Percentiles rank a stretch among this genome's conserved stretches.
Conservation (phyloP, 108 stramenopile species). For the Nannochloropsis granulata region DNA sequence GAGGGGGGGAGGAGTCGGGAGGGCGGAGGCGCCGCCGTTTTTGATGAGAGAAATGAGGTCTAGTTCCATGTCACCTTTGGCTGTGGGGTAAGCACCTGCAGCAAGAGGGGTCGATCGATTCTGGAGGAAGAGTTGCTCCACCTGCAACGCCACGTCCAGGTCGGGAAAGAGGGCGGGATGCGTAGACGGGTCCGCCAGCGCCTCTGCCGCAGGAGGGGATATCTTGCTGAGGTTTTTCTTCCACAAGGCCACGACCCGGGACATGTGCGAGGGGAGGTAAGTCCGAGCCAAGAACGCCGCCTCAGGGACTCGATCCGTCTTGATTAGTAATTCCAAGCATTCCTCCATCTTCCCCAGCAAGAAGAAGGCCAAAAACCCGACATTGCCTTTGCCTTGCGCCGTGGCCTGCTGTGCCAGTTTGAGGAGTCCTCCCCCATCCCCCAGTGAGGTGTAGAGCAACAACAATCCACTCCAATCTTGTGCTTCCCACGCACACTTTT, state of each 20-base stretch:
- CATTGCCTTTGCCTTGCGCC: constrained; percentile 68
- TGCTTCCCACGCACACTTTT: constrained; percentile 68
- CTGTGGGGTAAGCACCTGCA: not conserved
- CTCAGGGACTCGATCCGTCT: constrained; percentile 80
- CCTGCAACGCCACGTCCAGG: constrained; percentile 69
- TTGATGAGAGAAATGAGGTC: constrained; percentile 26
- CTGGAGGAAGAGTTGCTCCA: constrained; percentile 41
- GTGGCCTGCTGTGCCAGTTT: constrained; percentile 59
- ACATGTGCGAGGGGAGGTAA: constrained; percentile 77
- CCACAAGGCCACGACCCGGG: constrained; percentile 78
- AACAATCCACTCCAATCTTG: constrained; percentile 80
- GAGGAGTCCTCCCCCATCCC: constrained; percentile 75
- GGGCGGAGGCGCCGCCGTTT: not conserved
- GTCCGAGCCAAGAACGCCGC: constrained; percentile 96
- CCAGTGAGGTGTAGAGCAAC: constrained; percentile 78
- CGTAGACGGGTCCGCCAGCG: constrained; percentile 60
- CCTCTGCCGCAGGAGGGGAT: constrained; percentile 52
- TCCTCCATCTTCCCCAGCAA: constrained; percentile 54
- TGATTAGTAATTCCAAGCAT: constrained; percentile 70
- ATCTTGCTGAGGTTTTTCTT: constrained; percentile 53
- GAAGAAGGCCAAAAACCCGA: constrained; percentile 81
- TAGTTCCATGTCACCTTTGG: constrained; percentile 20
- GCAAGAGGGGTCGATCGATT: not conserved
- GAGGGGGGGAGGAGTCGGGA: not conserved
- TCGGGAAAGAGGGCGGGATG: constrained; percentile 80